A percentile compares a stretch with the other conserved stretches of the same genome.
phyloP scores from a whole-genome alignment of 2,329 filamentous ascomycete genomes.

The Fusarium proliferatum region DNA sequence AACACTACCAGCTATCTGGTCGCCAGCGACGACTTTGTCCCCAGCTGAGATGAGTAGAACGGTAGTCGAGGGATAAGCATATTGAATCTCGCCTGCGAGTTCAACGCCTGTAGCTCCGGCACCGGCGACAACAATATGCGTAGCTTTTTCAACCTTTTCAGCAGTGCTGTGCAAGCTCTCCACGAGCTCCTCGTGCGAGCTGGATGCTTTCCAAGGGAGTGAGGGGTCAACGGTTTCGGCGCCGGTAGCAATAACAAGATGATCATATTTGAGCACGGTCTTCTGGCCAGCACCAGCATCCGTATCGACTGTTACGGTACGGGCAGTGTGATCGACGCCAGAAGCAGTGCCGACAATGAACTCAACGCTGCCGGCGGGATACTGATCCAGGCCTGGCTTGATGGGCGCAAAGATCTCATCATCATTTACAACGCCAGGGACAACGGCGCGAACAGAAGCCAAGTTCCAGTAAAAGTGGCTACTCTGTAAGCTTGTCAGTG shows the following conservation, averaged over 20 bases:
- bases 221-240: conserved; percentile 54
- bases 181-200: conserved; percentile 58
- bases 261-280: conserved; percentile 58
- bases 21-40: conserved; percentile 56
- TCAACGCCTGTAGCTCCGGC: conserved; percentile 68
- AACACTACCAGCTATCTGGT: conserved; percentile 56
- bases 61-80: conserved; percentile 61
- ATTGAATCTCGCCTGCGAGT: conserved; percentile 64
- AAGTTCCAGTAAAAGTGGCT: conserved; percentile 70
- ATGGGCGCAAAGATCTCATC: conserved; percentile 64
- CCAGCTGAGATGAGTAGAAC: conserved; percentile 60
- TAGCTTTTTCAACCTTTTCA: conserved; percentile 56
- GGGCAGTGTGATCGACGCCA: conserved; percentile 52
- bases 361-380: conserved; percentile 61
- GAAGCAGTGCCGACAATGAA: conserved; percentile 63
- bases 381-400: conserved; percentile 60
- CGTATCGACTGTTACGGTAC: conserved; percentile 55
- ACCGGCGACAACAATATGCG: conserved; percentile 66
- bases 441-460: conserved; percentile 65
- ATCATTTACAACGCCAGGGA: conserved; percentile 61
- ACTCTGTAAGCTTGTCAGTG: conserved; percentile 52
- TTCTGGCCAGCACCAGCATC: conserved; percentile 21
- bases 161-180: conserved; percentile 55
- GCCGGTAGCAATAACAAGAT: conserved; percentile 69
- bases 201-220: conserved; percentile 64